Evolutionary conservation across 2,329 filamentous ascomycete genomes (phyloP).

Genomic region (Chaetomiaceae sp.): DNA sequence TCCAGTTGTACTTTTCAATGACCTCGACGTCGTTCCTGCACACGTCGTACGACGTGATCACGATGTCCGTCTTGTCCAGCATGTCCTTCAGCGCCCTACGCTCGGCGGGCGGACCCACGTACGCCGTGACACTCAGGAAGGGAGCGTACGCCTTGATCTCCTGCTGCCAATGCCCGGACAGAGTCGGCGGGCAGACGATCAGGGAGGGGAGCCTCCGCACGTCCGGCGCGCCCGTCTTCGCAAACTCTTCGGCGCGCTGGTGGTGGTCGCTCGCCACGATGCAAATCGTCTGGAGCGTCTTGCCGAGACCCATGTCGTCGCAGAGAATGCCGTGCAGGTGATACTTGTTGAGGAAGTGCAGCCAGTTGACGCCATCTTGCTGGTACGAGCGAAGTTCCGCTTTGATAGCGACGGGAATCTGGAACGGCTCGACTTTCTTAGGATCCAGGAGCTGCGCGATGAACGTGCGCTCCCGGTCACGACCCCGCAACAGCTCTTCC

Average conservation of each 20-base stretch:
- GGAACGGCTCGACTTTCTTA: constrained; percentile 91
- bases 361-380: constrained; percentile 98
- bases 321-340: constrained; percentile 97
- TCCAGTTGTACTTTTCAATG: constrained; percentile 80
- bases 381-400: constrained; percentile 94
- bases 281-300: constrained; percentile 94
- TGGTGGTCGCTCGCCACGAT: constrained; percentile 98
- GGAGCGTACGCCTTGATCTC: constrained; percentile 94
- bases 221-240: constrained; percentile 72
- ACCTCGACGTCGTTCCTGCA: constrained; percentile 92
- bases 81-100: constrained; percentile 63
- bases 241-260: constrained; percentile 82
- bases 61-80: constrained; percentile 76
- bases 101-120: constrained; percentile 82
- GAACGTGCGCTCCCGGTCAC: constrained; percentile 92
- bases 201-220: constrained; percentile 76
- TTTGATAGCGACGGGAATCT: constrained; percentile 94
- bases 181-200: constrained; percentile 90
- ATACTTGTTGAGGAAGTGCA: constrained; percentile 96
- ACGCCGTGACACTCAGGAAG: constrained; percentile 82
- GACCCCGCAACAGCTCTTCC: constrained; percentile 76
- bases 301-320: constrained; percentile 98
- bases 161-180: constrained; percentile 98
- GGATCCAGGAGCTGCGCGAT: constrained; percentile 94
- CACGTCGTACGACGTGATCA: constrained; percentile 97